Evolutionary conservation across 345 rosid genomes (phyloP), one percentile per base, ranked within the genome.

Genomic region (Salix exigua): DNA sequence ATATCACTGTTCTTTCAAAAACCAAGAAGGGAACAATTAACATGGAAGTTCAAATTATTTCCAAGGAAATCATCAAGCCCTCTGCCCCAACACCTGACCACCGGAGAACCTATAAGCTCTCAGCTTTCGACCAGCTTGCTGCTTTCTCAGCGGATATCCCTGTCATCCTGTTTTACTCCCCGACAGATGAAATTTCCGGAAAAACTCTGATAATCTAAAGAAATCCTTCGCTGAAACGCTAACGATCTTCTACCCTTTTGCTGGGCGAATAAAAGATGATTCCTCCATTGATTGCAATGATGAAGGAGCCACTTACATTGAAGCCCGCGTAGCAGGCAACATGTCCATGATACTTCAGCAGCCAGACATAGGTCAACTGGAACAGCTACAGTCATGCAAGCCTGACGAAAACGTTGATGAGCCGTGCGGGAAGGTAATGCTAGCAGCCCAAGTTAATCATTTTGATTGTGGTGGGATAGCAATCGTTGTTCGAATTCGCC

Each of bases 381-480:
- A 44, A 16, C 35, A 66, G 70, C 71, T 74, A 19, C 25, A 65
- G 17, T 71, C 77, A 13, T 74, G 62, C 62, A 37, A 35, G 23
- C 70, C 44, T 2, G n/a, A 55, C 12, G 65, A 72, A 9, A 37
- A 53, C 1, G n/a, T 31, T 8, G 21, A n/a, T 13, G 42, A 42
- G 14, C 19, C 35, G 1, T 19, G 46, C 50, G 50, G 66, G 3
- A 8, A 61, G 16, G 72, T 7, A 7, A 35, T 74, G 48, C 50
- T 70, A 1, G 75, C 71, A 46, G 63, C 58, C 4, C 79, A 78
- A 25, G 35, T 72, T 5, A 78, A 67, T 38, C n/a, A 66, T 50
- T 81, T 81, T 21, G 65, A 44, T 3, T 77, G 81, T 6, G 81
- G 84, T 23, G 81, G 81, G 10, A 19, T 73, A 35, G 81, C 81